Percentiles rank a stretch among this genome's conserved stretches.
These are phyloP conservation scores for Suillus subaureus DNA, from an alignment of 768 basidiomycete species.

Conservation along the genomic window DNA sequence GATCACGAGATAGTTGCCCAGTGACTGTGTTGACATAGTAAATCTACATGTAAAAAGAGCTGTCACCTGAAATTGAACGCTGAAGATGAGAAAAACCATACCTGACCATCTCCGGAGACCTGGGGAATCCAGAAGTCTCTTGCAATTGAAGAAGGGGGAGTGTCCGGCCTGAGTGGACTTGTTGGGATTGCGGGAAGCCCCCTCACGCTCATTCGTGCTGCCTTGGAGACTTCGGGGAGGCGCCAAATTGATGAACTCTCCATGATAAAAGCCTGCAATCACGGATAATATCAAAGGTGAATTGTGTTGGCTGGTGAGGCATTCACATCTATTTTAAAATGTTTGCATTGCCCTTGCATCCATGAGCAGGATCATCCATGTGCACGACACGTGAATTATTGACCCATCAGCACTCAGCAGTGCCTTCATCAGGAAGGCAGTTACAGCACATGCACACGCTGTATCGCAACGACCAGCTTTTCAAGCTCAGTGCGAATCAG, in stretches of 20 bases:
- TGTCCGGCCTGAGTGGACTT: constrained; percentile 7
- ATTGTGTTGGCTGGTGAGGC: neutral
- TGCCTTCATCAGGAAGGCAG: constrained; percentile 2
- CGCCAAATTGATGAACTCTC: constrained; percentile 13
- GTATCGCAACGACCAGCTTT: neutral
- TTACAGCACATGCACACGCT: neutral
- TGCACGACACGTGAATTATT: neutral
- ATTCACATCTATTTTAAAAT: neutral
- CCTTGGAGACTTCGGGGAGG: constrained; percentile 4
- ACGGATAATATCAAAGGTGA: neutral
- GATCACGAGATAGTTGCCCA: constrained; percentile 75
- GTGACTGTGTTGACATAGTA: constrained; percentile 91
- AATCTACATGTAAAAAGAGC: constrained; percentile 53
- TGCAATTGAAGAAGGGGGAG: constrained; percentile 29
- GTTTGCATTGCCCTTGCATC: constrained; percentile 1
- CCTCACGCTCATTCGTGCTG: constrained; percentile 25
- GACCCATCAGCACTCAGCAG: neutral
- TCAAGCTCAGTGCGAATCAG: neutral
- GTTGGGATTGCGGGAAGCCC: constrained; percentile 32
- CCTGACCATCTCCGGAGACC: constrained; percentile 80
- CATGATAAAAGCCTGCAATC: constrained; percentile 23
- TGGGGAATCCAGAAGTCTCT: constrained; percentile 92
- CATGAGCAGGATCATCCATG: neutral
- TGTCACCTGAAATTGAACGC: constrained; percentile 7
- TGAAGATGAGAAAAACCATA: constrained; percentile 35